A percentile compares a stretch with the other conserved stretches of the same genome.
Conservation (phyloP, 495 filamentous ascomycete genomes). For the Hypomontagnella submonticulosa region DNA sequence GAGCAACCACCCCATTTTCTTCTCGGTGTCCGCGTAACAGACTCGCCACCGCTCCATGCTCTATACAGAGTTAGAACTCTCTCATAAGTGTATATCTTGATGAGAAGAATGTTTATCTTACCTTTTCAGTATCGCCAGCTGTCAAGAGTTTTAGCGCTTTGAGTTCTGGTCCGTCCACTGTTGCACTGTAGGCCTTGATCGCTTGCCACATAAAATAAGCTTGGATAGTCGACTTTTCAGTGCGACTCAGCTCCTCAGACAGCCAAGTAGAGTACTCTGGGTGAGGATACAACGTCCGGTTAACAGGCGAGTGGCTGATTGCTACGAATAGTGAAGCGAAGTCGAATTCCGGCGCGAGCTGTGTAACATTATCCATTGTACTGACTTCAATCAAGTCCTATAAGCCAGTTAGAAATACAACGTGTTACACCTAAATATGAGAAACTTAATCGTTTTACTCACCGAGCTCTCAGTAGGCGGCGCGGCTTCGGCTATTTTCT, state of each 20-base stretch:
- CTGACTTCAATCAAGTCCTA: background rate
- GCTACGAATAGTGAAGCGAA: conserved; percentile 13
- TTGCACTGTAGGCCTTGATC: conserved; percentile 34
- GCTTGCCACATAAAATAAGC: conserved; percentile 27
- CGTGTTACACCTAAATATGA: too few relatives aligned
- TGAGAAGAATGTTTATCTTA: background rate
- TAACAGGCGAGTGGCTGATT: conserved; percentile 15
- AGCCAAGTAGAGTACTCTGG: conserved; percentile 20
- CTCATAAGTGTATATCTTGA: background rate
- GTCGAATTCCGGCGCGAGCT: conserved; percentile 24
- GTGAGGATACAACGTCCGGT: conserved; percentile 11
- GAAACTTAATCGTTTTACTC: background rate
- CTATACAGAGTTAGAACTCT: conserved; percentile 40
- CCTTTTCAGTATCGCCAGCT: conserved; percentile 48
- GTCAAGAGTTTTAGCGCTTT: conserved; percentile 67
- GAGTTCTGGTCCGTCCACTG: conserved; percentile 65
- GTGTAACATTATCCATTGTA: conserved; percentile 9
- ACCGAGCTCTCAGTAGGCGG: background rate
- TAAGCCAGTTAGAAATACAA: background rate
- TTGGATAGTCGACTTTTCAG: conserved; percentile 12
- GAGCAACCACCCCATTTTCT: conserved; percentile 24
- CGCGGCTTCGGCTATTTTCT: background rate
- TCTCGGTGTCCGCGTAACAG: conserved; percentile 56
- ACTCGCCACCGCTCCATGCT: conserved; percentile 71
- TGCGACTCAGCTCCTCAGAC: conserved; percentile 14